These are phyloP conservation scores for Pelomyxa schiedti DNA, from an alignment of 78 protist species.

Conservation along the genomic window DNA sequence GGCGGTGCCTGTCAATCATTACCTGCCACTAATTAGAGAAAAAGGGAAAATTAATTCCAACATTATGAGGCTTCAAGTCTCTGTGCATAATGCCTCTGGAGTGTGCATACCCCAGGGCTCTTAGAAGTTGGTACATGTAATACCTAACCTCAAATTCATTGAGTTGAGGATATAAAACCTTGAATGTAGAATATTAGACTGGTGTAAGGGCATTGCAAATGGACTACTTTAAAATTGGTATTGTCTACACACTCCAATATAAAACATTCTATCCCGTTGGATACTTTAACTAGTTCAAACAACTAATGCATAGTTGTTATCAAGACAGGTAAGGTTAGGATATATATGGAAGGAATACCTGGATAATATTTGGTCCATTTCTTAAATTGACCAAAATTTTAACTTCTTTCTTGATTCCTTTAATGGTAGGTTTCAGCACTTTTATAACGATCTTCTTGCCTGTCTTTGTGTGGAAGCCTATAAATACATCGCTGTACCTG, in stretches of 20 bases:
- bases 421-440: conserved; percentile 29
- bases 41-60: no score
- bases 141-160: conserved; percentile 58
- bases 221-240: conserved; percentile 65
- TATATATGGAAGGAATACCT: no score
- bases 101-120: conserved; percentile 74
- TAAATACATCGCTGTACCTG: no score
- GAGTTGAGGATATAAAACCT: conserved; percentile 62
- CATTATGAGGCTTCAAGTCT: conserved; percentile 77
- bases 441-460: not conserved
- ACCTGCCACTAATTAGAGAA: no score
- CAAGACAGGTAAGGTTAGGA: no score
- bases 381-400: conserved; percentile 68
- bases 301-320: no score
- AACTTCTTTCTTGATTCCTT: conserved; percentile 73
- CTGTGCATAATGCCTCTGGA: conserved; percentile 69
- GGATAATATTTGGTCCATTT: conserved; percentile 77
- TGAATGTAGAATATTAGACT: no score
- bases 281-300: no score
- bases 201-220: no score
- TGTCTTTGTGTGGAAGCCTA: no score
- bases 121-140: conserved; percentile 76
- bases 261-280: no score
- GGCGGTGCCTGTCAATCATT: conserved; percentile 64
- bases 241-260: conserved; percentile 73